Percentiles rank a stretch among this genome's conserved stretches.
Conservation (phyloP, 345 rosid genomes). For the Gossypium bickii region DNA sequence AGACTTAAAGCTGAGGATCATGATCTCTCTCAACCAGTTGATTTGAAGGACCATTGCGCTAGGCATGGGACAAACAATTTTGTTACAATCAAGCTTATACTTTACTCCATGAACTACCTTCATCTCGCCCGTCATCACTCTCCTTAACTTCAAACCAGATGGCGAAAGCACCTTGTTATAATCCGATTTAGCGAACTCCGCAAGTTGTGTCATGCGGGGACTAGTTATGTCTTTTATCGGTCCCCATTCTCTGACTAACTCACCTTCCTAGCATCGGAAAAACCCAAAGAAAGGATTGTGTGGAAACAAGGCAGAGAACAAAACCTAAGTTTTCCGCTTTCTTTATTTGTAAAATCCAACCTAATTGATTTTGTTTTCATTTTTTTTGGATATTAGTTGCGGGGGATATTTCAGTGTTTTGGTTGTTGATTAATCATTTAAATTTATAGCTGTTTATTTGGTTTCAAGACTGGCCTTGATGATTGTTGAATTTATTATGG, state of each 20-base stretch:
- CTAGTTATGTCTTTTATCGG: neutral
- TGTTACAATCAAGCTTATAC: conserved; percentile 30
- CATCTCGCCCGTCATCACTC: neutral
- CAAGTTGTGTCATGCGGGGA: neutral
- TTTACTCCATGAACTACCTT: neutral
- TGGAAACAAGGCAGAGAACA: too few relatives aligned
- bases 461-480: neutral
- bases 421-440: neutral
- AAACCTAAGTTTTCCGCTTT: neutral
- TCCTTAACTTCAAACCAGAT: neutral
- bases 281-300: neutral
- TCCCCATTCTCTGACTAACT: neutral
- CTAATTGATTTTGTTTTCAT: neutral
- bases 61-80: conserved; percentile 66
- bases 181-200: neutral
- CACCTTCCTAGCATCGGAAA: neutral
- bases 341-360: neutral
- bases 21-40: conserved; percentile 47
- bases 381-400: too few relatives aligned
- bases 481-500: neutral
- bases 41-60: conserved; percentile 63
- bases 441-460: neutral
- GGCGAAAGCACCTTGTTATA: neutral
- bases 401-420: too few relatives aligned
- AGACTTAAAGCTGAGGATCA: conserved; percentile 51